A percentile compares a stretch with the other conserved stretches of the same genome.
phyloP scores from a whole-genome alignment of 352 stramenopile species.

The Plasmopara muralis region DNA sequence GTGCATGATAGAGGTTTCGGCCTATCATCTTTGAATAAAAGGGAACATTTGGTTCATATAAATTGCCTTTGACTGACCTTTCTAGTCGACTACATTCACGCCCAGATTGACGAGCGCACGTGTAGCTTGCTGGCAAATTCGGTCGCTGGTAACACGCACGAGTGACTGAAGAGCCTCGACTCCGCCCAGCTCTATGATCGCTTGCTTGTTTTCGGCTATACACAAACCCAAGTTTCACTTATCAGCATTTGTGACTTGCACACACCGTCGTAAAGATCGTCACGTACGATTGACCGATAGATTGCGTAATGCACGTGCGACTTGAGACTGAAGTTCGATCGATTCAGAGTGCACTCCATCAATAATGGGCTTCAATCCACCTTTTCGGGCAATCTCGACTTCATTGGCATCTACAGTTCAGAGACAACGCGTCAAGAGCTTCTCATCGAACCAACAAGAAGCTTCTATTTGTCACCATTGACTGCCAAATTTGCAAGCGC shows the following conservation, averaged over 20 bases:
- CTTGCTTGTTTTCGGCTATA: conserved; percentile 84
- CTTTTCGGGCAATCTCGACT: conserved; percentile 83
- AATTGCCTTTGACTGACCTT: background rate
- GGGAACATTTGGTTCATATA: conserved; percentile 18
- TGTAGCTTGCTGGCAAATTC: conserved; percentile 86
- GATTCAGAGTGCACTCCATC: conserved; percentile 70
- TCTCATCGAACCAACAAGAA: background rate
- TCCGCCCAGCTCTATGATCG: conserved; percentile 77
- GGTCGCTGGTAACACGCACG: conserved; percentile 71
- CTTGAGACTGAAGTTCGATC: conserved; percentile 82
- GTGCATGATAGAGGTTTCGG: conserved; percentile 10
- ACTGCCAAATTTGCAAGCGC: conserved; percentile 92
- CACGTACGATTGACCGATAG: conserved; percentile 88
- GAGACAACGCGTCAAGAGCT: background rate
- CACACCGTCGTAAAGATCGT: background rate
- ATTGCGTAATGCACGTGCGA: conserved; percentile 89
- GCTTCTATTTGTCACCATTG: conserved; percentile 54
- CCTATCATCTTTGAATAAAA: conserved; percentile 18
- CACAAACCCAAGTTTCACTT: background rate
- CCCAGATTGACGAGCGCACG: conserved; percentile 85
- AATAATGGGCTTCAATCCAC: conserved; percentile 88
- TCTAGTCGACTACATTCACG: conserved; percentile 72
- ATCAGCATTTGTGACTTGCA: background rate
- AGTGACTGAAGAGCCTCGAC: conserved; percentile 78
- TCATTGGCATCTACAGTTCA: conserved; percentile 83